Evolutionary conservation across 1,284 basidiomycete species (phyloP).

Genomic region (Xerocomus amazonicus): DNA sequence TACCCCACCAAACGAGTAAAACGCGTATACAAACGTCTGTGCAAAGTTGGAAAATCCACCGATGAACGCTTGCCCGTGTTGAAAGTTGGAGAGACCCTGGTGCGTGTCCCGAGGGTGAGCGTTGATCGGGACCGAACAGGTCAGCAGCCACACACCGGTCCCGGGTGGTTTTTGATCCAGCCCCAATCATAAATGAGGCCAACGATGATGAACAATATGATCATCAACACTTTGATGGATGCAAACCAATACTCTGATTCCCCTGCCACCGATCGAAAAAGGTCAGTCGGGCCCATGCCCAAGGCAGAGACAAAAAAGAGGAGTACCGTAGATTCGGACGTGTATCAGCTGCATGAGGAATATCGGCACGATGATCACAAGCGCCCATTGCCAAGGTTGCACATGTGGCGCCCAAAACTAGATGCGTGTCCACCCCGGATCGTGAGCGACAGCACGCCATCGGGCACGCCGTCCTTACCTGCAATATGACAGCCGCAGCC

Average conservation of each 20-base stretch:
- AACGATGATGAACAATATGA: slow-evolving; percentile 52
- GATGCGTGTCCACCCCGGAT: too few relatives aligned
- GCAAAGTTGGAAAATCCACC: slow-evolving; percentile 52
- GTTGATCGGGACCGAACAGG: too few relatives aligned
- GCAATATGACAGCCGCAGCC: slow-evolving; percentile 40
- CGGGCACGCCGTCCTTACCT: slow-evolving; percentile 28
- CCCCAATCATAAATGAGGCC: slow-evolving; percentile 59
- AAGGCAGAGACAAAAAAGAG: too few relatives aligned
- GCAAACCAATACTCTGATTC: slow-evolving; percentile 54
- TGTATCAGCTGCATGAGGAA: slow-evolving; percentile 44
- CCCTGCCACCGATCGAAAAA: slow-evolving; percentile 28
- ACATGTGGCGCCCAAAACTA: slow-evolving; percentile 44
- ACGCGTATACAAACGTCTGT: slow-evolving; percentile 54
- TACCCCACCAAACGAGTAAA: slow-evolving; percentile 74
- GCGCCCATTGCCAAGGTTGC: slow-evolving; percentile 49
- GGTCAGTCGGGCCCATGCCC: too few relatives aligned
- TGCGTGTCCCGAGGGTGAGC: too few relatives aligned
- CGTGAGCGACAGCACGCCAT: not conserved
- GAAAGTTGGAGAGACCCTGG: slow-evolving; percentile 53
- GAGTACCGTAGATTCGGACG: slow-evolving; percentile 45
- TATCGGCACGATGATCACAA: slow-evolving; percentile 47
- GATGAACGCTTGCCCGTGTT: slow-evolving; percentile 47
- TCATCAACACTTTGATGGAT: slow-evolving; percentile 52
- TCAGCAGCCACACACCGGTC: slow-evolving; percentile 34
- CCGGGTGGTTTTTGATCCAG: slow-evolving; percentile 50